A percentile compares a stretch with the other conserved stretches of the same genome.
Conservation (phyloP, 2,329 filamentous ascomycete species). For the Fusarium sp. region DNA sequence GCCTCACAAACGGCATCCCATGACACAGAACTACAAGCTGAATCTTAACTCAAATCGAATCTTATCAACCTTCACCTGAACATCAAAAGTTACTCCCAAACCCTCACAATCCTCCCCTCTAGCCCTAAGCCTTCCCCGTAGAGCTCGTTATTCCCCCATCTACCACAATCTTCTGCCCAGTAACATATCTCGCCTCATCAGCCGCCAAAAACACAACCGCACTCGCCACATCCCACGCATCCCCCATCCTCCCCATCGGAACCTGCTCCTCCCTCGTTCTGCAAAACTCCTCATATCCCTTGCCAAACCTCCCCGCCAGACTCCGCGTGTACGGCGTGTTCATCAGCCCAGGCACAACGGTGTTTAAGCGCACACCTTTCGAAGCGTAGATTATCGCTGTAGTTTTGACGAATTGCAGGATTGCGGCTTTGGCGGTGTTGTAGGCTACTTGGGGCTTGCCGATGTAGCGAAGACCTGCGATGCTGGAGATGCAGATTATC, state of each 20-base stretch:
- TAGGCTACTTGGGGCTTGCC: conserved; percentile 63
- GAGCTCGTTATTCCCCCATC: conserved; percentile 57
- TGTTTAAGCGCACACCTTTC: conserved; percentile 60
- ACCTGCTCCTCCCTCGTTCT: conserved; percentile 63
- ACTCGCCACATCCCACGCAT: conserved; percentile 68
- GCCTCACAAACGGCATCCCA: background rate
- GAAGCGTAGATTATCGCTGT: conserved; percentile 61
- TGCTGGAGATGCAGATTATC: conserved; percentile 59
- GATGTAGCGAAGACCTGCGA: conserved; percentile 62
- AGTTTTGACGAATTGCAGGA: conserved; percentile 60
- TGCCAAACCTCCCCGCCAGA: conserved; percentile 55
- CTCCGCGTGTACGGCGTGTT: conserved; percentile 61
- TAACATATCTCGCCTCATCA: conserved; percentile 68
- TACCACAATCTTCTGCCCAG: conserved; percentile 62
- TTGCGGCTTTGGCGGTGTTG: conserved; percentile 60
- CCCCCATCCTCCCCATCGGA: conserved; percentile 67
- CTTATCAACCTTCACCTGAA: fast-evolving
- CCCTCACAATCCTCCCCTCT: background rate
- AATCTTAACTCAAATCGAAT: too few species aligned
- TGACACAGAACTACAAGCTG: background rate
- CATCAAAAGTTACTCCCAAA: background rate
- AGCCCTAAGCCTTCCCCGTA: conserved; percentile 43
- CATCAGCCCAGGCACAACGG: conserved; percentile 65
- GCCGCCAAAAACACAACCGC: conserved; percentile 66
- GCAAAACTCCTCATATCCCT: conserved; percentile 59